Conservation (phyloP, 495 filamentous ascomycete species). For the Letharia lupina region DNA sequence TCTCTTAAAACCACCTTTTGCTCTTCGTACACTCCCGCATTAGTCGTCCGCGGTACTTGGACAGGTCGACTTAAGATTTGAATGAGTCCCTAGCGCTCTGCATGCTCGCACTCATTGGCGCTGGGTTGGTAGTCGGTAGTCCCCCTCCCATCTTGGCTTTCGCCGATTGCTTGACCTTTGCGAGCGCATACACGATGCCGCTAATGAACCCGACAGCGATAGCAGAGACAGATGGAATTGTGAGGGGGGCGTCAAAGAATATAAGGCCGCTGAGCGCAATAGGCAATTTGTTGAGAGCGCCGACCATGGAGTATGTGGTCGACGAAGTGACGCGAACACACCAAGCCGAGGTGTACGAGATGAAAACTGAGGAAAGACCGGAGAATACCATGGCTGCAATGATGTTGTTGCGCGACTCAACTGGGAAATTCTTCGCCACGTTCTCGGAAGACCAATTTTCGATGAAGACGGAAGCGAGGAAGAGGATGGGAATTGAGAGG, state of each 20-base stretch:
- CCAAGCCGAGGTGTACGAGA: conserved; percentile 97
- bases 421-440: conserved; percentile 79
- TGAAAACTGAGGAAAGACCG: conserved; percentile 88
- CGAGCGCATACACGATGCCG: conserved; percentile 84
- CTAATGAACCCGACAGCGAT: conserved; percentile 84
- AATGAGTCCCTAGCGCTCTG: conserved; percentile 86
- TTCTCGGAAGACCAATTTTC: conserved; percentile 92
- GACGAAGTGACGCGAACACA: conserved; percentile 94
- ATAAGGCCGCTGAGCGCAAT: conserved; percentile 83
- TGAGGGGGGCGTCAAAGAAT: conserved; percentile 92
- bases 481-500: conserved; percentile 86
- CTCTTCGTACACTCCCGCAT: background rate
- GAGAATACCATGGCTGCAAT: conserved; percentile 89
- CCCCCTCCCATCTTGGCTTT: conserved; percentile 47
- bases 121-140: conserved; percentile 58
- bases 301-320: conserved; percentile 97
- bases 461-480: conserved; percentile 69
- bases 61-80: conserved; percentile 36
- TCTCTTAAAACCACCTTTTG: background rate
- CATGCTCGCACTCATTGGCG: conserved; percentile 79
- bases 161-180: conserved; percentile 74
- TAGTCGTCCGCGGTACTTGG: background rate
- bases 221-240: conserved; percentile 82
- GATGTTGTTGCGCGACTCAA: conserved; percentile 61
- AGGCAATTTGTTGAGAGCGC: conserved; percentile 94